Conservation (phyloP, 2,329 filamentous ascomycete genomes). For the Fusarium sp. region DNA sequence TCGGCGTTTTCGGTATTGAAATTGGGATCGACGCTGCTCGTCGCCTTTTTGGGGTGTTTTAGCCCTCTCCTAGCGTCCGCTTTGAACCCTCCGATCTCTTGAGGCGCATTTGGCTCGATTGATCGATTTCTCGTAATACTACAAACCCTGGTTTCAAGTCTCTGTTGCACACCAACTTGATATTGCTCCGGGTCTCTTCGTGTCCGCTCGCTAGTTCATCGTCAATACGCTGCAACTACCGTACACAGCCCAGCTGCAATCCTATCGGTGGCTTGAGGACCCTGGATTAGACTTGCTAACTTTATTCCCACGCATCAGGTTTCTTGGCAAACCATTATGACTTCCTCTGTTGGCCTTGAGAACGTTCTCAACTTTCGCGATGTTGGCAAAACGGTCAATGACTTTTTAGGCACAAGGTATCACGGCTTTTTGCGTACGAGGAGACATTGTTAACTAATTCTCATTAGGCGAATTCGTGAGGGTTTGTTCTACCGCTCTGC, state of each 20-base stretch:
- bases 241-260: not conserved
- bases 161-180: conserved; percentile 7
- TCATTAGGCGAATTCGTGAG: conserved; percentile 61
- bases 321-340: conserved; percentile 29
- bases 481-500: conserved; percentile 76
- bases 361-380: conserved; percentile 78
- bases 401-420: conserved; percentile 64
- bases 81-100: conserved; percentile 26
- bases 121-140: conserved; percentile 21
- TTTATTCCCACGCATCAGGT: not conserved
- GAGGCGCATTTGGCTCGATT: conserved; percentile 14
- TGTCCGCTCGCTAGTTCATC: not conserved
- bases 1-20: conserved; percentile 28
- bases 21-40: conserved; percentile 28
- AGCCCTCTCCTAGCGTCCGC: conserved; percentile 11
- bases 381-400: conserved; percentile 74
- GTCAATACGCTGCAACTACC: not conserved
- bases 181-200: not conserved
- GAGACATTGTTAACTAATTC: not conserved
- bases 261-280: not conserved
- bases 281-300: not conserved
- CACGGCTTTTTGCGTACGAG: not conserved
- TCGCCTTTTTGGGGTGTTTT: conserved; percentile 22
- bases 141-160: conserved; percentile 20
- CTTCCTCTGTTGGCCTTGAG: conserved; percentile 32